These are phyloP conservation scores for Syzygium malaccense DNA, from an alignment of 441 rosid species.

Conservation along the genomic window DNA sequence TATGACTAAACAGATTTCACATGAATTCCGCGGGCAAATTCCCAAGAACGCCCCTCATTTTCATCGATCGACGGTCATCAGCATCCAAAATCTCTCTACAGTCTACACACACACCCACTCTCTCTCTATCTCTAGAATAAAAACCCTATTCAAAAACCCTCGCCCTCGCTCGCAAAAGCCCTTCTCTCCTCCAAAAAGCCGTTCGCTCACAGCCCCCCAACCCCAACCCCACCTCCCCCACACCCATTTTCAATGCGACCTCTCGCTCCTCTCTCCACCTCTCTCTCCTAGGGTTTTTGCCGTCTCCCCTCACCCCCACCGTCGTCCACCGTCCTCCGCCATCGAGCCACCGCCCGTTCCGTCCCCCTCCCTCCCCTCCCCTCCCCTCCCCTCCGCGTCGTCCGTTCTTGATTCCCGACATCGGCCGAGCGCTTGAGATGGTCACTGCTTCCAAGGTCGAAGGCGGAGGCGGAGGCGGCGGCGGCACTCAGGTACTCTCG, in stretches of 20 bases:
- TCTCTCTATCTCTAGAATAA: neutral
- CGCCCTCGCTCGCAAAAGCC: neutral
- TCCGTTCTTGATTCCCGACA: neutral
- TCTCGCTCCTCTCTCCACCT: neutral
- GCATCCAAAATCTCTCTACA: neutral
- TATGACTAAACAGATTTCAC: neutral
- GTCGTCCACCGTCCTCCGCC: neutral
- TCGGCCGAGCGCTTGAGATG: constrained; percentile 29
- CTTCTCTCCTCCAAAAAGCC: constrained; percentile 7
- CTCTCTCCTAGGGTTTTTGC: constrained; percentile 5
- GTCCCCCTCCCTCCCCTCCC: no score
- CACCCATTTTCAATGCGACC: neutral
- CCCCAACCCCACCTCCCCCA: no score
- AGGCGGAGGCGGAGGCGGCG: neutral
- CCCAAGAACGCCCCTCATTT: neutral
- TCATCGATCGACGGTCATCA: neutral
- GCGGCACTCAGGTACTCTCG: constrained; percentile 24
- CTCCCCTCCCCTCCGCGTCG: neutral
- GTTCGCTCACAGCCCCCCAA: neutral
- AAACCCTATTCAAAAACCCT: neutral
- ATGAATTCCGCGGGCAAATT: neutral
- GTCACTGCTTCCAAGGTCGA: constrained; percentile 32
- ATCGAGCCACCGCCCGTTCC: neutral
- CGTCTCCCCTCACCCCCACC: neutral
- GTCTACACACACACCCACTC: neutral